A percentile compares a stretch with the other conserved stretches of the same genome.
phyloP scores from a whole-genome alignment of 768 basidiomycete species.

The Dictyophora rubrovolvata region DNA sequence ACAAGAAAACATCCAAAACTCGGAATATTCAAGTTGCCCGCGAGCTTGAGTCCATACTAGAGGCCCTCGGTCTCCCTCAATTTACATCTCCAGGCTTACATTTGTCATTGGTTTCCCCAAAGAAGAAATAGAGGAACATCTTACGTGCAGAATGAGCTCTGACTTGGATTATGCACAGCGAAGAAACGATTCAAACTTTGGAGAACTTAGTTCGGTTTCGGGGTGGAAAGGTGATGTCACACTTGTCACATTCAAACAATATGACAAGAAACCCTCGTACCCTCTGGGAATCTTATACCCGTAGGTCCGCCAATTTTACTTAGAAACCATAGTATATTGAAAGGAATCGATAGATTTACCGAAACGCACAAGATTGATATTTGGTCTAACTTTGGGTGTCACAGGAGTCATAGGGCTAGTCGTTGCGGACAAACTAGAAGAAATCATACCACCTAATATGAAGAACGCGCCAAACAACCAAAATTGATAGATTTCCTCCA shows the following conservation, averaged over 20 bases:
- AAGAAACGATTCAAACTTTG: no score
- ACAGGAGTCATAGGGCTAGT: constrained; percentile 5
- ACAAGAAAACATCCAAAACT: no score
- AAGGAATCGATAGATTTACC: constrained; percentile 4
- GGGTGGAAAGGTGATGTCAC: neutral
- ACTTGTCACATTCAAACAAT: neutral
- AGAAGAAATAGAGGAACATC: no score
- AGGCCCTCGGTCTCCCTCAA: no score
- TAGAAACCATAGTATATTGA: neutral
- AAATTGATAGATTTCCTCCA: no score
- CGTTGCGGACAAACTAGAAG: constrained; percentile 10
- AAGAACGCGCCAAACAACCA: neutral
- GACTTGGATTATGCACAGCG: no score
- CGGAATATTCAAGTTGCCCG: no score
- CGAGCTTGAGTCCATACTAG: no score
- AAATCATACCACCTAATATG: neutral
- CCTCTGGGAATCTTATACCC: constrained; percentile 8
- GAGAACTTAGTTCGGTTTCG: no score
- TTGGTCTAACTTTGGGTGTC: constrained; percentile 7
- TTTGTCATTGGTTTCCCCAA: no score
- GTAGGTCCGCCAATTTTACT: neutral
- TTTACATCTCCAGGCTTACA: no score
- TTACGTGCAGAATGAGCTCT: no score
- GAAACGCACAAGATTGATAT: neutral
- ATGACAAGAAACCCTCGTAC: constrained; percentile 1